Evolutionary conservation across 768 basidiomycete species (phyloP).

Genomic region (Scleroderma citrinum): DNA sequence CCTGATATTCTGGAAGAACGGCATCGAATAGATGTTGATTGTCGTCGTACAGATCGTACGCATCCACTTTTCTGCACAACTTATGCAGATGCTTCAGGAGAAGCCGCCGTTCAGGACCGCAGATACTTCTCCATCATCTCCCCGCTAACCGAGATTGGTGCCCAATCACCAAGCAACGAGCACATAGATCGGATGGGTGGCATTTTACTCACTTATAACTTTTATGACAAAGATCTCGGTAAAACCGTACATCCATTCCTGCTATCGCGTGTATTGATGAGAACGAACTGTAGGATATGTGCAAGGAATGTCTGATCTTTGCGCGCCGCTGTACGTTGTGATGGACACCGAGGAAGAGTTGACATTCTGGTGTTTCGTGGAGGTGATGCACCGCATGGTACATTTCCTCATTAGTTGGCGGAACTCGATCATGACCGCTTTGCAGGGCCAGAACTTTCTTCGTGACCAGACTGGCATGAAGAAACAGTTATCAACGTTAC

Average conservation of each 20-base stretch:
- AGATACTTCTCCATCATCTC: constrained; percentile 68
- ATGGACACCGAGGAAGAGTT: constrained; percentile 83
- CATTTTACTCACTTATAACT: constrained; percentile 87
- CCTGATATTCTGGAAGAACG: constrained; percentile 82
- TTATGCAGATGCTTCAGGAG: constrained; percentile 29
- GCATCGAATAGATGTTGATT: constrained; percentile 96
- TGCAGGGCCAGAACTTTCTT: constrained; percentile 88
- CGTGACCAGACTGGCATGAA: constrained; percentile 99
- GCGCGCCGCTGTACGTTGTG: constrained; percentile 89
- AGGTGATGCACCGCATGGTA: constrained; percentile 94
- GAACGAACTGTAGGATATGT: constrained; percentile 73
- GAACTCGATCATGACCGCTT: not conserved
- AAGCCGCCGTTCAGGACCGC: constrained; percentile 45
- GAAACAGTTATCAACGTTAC: constrained; percentile 82
- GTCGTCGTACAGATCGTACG: constrained; percentile 91
- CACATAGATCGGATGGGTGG: constrained; percentile 86
- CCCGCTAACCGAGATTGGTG: constrained; percentile 68
- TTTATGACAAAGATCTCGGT: constrained; percentile 86
- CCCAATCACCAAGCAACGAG: constrained; percentile 84
- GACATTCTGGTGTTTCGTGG: constrained; percentile 96
- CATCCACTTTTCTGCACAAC: constrained; percentile 77
- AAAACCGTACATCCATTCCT: constrained; percentile 21
- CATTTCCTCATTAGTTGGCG: constrained; percentile 18
- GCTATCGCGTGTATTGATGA: not conserved
- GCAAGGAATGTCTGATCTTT: constrained; percentile 97